Evolutionary conservation across 129 eudicot species (phyloP), one percentile per base, ranked within the genome.

Genomic region (Tagetes patula): DNA sequence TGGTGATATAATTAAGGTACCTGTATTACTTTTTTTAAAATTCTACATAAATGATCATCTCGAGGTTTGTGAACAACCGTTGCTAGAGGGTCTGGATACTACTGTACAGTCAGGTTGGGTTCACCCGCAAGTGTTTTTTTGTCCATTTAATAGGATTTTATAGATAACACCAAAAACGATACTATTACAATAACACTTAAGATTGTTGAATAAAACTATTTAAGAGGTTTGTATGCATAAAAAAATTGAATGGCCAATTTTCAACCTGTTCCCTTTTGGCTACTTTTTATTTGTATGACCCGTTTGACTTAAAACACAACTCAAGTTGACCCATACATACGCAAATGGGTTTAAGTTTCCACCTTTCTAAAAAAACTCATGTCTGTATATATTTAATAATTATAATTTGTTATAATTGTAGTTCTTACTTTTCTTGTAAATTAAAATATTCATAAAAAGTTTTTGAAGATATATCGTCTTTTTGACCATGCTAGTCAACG

Each of bases 1-100:
- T 56, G 89, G 96, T 56, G 98, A 93, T 82, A 93, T 93, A 78
- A 86, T 87, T 59, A 93, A 93, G 98, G 98, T 93, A 74, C 59
- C 30, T 60, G 13, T 50, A 45, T 46, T 40, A 50, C 54, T 75
- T 59, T 8, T 80, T 27, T 27, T 38, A 76, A 6, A 8, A 43
- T 5, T 66, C 30, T 64, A 64, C 13, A 39, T 39, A 64, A 13
- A 6, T 64, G 33, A 64, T 64, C 5, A 64, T 14, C 39, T 38
- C 5, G 48, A 39, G 49, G 49, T 64, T 64, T 64, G 2, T 39
- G 3, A 64, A 6, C 69, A 62, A 5, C 13, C n/a, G 11, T 62
- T 37, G 38, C 31, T 37, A 39, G 45, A 31, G 65, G 27, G 27
- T 20, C 27, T 20, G 27, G 27, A 20, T 20, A 20, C 27, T 20